phyloP scores from a whole-genome alignment of 495 filamentous ascomycete genomes.

The Bathelium albidoporum region DNA sequence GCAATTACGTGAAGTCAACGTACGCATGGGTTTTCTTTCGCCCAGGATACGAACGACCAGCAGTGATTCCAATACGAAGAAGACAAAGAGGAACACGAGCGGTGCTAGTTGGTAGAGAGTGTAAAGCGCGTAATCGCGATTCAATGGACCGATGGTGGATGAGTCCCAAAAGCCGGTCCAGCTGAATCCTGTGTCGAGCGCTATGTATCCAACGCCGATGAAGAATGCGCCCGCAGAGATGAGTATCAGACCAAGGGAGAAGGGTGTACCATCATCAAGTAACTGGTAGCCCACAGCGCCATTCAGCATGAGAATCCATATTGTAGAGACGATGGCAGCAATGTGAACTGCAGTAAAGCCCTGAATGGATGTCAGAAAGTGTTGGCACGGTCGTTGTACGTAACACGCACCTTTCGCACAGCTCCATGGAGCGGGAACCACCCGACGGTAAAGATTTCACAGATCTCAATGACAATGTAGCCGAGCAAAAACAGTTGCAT shows the following conservation, averaged over 20 bases:
- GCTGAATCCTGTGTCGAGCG: conserved; percentile 80
- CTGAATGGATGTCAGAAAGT: conserved; percentile 35
- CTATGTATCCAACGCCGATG: conserved; percentile 89
- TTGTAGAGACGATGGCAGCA: conserved; percentile 73
- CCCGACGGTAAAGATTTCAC: conserved; percentile 92
- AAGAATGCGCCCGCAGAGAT: conserved; percentile 62
- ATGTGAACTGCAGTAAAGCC: conserved; percentile 91
- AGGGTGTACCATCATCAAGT: conserved; percentile 81
- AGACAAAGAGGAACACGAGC: conserved; percentile 74
- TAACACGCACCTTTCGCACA: conserved; percentile 53
- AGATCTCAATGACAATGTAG: conserved; percentile 83
- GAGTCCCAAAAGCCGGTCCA: conserved; percentile 68
- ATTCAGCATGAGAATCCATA: conserved; percentile 89
- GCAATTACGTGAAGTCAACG: conserved; percentile 19
- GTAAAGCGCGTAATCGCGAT: conserved; percentile 77
- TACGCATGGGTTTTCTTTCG: conserved; percentile 79
- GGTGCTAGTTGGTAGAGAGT: conserved; percentile 88
- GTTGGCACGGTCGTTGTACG: neutral
- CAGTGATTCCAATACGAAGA: conserved; percentile 69
- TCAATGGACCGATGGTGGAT: conserved; percentile 35
- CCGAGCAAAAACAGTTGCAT: conserved; percentile 88
- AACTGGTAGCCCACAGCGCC: conserved; percentile 87
- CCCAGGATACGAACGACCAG: conserved; percentile 77
- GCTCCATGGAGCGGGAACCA: conserved; percentile 62
- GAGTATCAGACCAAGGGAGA: conserved; percentile 67